These are phyloP conservation scores for Funneliformis mosseae DNA, from an alignment of 192 early-diverging fungal genomes.

Conservation along the genomic window DNA sequence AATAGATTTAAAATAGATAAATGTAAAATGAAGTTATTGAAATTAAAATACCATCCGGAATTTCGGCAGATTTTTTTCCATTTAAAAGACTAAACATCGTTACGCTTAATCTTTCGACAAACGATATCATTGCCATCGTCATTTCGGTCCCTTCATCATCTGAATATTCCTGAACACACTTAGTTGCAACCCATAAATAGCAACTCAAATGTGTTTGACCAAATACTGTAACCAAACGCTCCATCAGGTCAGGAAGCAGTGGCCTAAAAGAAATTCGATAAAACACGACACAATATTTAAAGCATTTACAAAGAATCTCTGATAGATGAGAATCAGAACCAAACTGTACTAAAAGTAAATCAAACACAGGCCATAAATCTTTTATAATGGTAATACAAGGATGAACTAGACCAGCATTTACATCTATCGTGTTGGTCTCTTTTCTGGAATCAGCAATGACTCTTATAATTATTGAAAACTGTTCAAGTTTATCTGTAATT, in stretches of 20 bases:
- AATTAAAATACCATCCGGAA: conserved; percentile 67
- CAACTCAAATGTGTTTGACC: conserved; percentile 62
- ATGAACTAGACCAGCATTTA: conserved; percentile 49
- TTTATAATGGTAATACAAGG: conserved; percentile 68
- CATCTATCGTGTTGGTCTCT: neutral
- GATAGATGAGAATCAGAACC: conserved; percentile 51
- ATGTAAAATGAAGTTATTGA: neutral
- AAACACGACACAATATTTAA: conserved; percentile 58
- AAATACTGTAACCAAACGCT: conserved; percentile 68
- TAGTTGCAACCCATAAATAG: conserved; percentile 81
- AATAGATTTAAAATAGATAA: neutral
- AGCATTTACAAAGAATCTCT: conserved; percentile 57
- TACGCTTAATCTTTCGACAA: conserved; percentile 68
- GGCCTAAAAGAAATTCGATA: conserved; percentile 59
- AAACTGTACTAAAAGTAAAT: conserved; percentile 54
- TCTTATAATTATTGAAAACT: conserved; percentile 15
- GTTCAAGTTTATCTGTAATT: conserved; percentile 39
- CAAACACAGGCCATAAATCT: conserved; percentile 77
- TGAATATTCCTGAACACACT: conserved; percentile 67
- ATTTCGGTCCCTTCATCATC: conserved; percentile 53
- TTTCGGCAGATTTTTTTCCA: conserved; percentile 51
- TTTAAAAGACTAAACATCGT: conserved; percentile 61
- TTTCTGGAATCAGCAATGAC: conserved; percentile 20
- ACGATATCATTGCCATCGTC: conserved; percentile 46
- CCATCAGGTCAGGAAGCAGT: conserved; percentile 59